Evolutionary conservation across 129 eudicot genomes (phyloP), one percentile per base, ranked within the genome.

Genomic region (Deinandra increscens): DNA sequence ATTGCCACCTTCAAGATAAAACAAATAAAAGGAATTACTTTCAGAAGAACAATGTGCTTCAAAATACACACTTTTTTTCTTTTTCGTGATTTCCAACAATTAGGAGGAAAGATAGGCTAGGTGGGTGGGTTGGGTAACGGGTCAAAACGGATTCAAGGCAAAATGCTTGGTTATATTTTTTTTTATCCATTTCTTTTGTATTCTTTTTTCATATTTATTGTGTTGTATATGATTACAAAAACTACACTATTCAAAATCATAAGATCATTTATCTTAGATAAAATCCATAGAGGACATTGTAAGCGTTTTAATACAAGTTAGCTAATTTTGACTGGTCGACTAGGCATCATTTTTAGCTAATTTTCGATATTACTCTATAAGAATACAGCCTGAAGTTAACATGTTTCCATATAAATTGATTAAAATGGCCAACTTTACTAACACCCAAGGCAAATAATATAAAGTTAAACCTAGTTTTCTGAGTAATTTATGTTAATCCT

Each of bases 1-100:
- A 75, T 59, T 44, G 69, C 50, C 68, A 75, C 74, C 80, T 75
- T 33, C 41, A 75, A 67, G 34, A 56, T 39, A 55, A 19, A 23
- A 55, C 9, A 36, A 69, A 6, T 4, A 36, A 37, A 39, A n/a
- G 29, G 38, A 46, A 39, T 31, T 50, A 53, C n/a, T 36, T 49
- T 69, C 4, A 69, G 36, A 10, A 51, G 34, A 7, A 19, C 50
- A 39, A 51, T 51, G 22, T 70, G 51, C 75, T 70, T 36, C 17
- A 69, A 13, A 68, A 20, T 0, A 1, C 39, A 37, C 4, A n/a
- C 33, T 46, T 67, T 19, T 11, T 15, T 17, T 48, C 11, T 19
- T 48, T 17, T 68, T 17, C n/a, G 36, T 29, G 17, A 46, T 68
- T 29, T 6, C 22, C 31, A 26, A 26, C n/a, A n/a, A n/a, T n/a